A percentile compares a stretch with the other conserved stretches of the same genome.
Evolutionary conservation across 2,329 filamentous ascomycete genomes (phyloP).

Genomic region (Penicillium nordicum): DNA sequence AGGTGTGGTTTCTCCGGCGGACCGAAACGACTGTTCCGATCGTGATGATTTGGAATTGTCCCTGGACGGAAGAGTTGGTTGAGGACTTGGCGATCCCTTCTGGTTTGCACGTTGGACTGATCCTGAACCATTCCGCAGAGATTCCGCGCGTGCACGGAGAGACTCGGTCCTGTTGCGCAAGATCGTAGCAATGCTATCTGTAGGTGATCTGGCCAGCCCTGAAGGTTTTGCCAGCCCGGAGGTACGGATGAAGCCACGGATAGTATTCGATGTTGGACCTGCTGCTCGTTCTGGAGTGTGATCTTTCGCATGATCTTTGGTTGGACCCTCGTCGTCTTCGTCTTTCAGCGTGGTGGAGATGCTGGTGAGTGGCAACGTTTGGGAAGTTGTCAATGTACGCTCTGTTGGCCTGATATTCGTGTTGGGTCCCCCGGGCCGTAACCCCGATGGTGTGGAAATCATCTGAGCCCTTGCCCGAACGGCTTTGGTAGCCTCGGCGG

Average conservation of each 20-base stretch:
- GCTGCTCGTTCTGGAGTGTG: neutral
- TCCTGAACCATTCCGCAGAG: constrained; percentile 17
- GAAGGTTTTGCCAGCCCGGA: constrained; percentile 28
- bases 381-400: constrained; percentile 22
- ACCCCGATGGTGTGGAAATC: constrained; percentile 25
- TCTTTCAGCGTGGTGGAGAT: constrained; percentile 13
- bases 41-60: constrained; percentile 25
- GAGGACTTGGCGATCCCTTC: constrained; percentile 15
- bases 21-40: constrained; percentile 19
- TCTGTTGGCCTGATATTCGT: constrained; percentile 24
- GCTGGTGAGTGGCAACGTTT: constrained; percentile 13
- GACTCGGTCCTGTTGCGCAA: constrained; percentile 23
- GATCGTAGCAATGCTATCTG: constrained; percentile 25
- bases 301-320: constrained; percentile 1
- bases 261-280: constrained; percentile 21
- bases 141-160: constrained; percentile 22
- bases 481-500: constrained; percentile 29
- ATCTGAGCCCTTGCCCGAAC: constrained; percentile 26
- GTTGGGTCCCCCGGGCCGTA: constrained; percentile 25
- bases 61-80: constrained; percentile 11
- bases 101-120: constrained; percentile 12
- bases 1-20: constrained; percentile 7
- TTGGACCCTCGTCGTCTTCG: constrained; percentile 5
- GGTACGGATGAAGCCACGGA: constrained; percentile 40
- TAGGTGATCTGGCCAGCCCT: constrained; percentile 27